Conservation (phyloP, 2,329 filamentous ascomycete genomes). For the Ceratocystis cubensis region DNA sequence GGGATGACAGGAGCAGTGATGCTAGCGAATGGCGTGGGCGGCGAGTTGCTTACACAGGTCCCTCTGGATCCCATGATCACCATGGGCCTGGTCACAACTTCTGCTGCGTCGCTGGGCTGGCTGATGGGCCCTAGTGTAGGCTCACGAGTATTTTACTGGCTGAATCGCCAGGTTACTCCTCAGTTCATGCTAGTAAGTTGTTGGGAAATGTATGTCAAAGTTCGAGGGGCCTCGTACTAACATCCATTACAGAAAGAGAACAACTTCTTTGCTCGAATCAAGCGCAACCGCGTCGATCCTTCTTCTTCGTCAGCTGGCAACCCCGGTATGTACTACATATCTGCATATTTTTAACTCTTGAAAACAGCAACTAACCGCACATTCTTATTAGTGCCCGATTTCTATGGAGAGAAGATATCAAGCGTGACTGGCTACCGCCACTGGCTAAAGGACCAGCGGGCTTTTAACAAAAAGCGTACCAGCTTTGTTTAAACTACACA, state of each 20-base stretch:
- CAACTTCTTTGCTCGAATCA: slow-evolving; percentile 84
- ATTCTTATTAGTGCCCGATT: slow-evolving; percentile 59
- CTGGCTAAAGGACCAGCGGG: slow-evolving; percentile 95
- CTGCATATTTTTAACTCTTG: not conserved
- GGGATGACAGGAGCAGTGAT: slow-evolving; percentile 52
- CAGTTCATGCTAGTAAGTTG: slow-evolving; percentile 58
- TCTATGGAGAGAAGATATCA: slow-evolving; percentile 96
- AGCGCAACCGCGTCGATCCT: slow-evolving; percentile 84
- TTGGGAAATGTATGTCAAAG: not conserved
- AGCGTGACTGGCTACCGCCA: slow-evolving; percentile 82
- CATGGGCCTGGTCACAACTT: slow-evolving; percentile 66
- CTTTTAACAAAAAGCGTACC: slow-evolving; percentile 83
- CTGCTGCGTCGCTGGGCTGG: slow-evolving; percentile 74
- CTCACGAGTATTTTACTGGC: slow-evolving; percentile 62
- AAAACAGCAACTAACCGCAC: not conserved
- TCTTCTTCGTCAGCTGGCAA: slow-evolving; percentile 79
- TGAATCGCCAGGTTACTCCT: slow-evolving; percentile 51
- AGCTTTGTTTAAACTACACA: slow-evolving; percentile 39
- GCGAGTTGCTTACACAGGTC: slow-evolving; percentile 55
- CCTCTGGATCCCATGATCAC: slow-evolving; percentile 82
- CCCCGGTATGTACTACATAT: slow-evolving; percentile 42
- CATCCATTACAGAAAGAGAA: slow-evolving; percentile 59
- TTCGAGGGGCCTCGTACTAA: not conserved
- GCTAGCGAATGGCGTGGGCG: slow-evolving; percentile 58
- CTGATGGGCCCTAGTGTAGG: slow-evolving; percentile 73